A percentile compares a stretch with the other conserved stretches of the same genome.
These are phyloP conservation scores for Trichoderma erinaceum DNA, from an alignment of 495 filamentous ascomycete species.

Conservation along the genomic window DNA sequence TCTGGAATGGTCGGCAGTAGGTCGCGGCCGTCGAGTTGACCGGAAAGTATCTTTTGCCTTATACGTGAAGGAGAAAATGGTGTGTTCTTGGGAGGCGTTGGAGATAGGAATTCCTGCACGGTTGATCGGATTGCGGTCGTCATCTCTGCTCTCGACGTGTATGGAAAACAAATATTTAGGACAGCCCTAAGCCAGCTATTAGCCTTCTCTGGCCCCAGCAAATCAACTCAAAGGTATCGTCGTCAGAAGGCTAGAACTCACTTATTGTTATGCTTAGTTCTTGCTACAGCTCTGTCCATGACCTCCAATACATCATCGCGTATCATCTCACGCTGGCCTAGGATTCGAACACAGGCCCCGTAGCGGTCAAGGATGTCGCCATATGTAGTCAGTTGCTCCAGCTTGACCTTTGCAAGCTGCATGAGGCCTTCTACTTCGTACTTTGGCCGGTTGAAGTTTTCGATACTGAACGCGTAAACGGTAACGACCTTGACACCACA, in stretches of 20 bases:
- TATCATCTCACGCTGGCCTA: constrained; percentile 75
- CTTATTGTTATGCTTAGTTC: constrained; percentile 80
- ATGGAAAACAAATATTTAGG: constrained; percentile 95
- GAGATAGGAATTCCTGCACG: constrained; percentile 72
- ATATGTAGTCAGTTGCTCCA: constrained; percentile 84
- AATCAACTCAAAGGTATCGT: not conserved
- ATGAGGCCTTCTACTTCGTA: constrained; percentile 96
- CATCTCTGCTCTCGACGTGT: constrained; percentile 94
- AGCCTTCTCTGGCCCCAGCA: not conserved
- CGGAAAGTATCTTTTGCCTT: constrained; percentile 68
- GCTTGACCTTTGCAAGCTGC: constrained; percentile 94
- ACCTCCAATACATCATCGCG: constrained; percentile 81
- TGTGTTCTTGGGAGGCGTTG: constrained; percentile 52
- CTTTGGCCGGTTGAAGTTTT: constrained; percentile 97
- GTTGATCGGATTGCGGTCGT: constrained; percentile 84
- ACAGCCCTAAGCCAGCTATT: constrained; percentile 48
- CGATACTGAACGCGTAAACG: constrained; percentile 96
- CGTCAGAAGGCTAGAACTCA: constrained; percentile 26
- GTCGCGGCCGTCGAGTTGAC: constrained; percentile 43
- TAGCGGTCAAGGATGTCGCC: constrained; percentile 90
- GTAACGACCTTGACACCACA: constrained; percentile 92
- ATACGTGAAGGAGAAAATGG: constrained; percentile 85
- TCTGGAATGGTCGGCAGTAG: constrained; percentile 42
- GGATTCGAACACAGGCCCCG: constrained; percentile 74
- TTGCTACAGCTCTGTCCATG: constrained; percentile 70